Base-by-base conservation (phyloP, 164 flowering plant species). In the Cinnamomum micranthum region DNA sequence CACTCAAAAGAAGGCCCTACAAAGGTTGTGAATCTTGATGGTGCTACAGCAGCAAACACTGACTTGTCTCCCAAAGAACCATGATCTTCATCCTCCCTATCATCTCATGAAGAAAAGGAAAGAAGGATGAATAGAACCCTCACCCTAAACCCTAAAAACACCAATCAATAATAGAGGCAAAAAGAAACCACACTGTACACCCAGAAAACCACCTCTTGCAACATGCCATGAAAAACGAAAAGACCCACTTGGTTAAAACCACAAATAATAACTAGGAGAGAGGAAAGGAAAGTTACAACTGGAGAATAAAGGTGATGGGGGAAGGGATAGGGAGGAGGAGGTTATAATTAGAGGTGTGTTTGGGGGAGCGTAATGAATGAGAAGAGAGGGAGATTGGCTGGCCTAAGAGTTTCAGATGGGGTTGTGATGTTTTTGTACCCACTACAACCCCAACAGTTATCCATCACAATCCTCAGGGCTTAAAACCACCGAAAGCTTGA, bases 11-110 rank as follows among this genome's bases (percentile, higher is more conserved):
- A 71, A 50, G 17, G 31, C 23, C 77, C 78, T 76, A 65, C 41
- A 52, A 62, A 70, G 73, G 50, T 74, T 86, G 90, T 85, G 93
- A 90, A 88, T 88, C 93, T 90, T 87, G 84, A 82, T 78, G 86
- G 75, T 84, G 83, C 86, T 80, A 50, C 86, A 81, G 50, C 86
- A 5, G 88, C 89, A 88, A 89, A 83, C 82, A 89, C 68, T 81
- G 85, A 81, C 92, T 87, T 80, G 58, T 73, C 35, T 74, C 69
- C 55, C 31, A 76, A 68, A 65, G 55, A 72, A 31, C n/a, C 60
- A 55, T 15, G 60, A 55, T 55, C 60, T 55, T 17, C 47, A 41
- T 41, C 47, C 47, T 41, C 47, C 9, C 9, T 9, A 41, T 7
- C 47, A 41, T 41, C 60, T 19, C 60, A 55, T 55, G n/a, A 55